Evolutionary conservation across 2,329 filamentous ascomycete species (phyloP).

Genomic region (Fusarium humuli): DNA sequence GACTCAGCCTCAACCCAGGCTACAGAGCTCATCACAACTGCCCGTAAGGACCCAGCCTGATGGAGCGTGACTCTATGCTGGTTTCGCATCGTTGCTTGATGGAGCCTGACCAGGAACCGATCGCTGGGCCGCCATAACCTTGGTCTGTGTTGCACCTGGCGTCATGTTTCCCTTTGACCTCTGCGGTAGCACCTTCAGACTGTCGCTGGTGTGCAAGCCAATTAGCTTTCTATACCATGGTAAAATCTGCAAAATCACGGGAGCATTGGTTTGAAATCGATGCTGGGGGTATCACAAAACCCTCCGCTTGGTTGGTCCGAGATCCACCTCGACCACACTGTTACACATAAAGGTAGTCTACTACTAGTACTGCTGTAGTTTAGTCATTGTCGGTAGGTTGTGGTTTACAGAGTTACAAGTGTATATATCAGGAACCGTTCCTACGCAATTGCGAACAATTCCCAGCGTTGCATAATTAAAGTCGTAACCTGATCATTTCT

Average conservation of each 20-base stretch:
- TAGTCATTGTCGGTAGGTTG: conserved; percentile 26
- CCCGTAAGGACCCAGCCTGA: conserved; percentile 22
- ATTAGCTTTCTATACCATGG: conserved; percentile 9
- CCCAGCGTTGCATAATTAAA: not conserved
- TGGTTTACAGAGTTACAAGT: conserved; percentile 6
- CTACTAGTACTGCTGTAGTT: conserved; percentile 3
- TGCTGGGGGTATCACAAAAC: not conserved
- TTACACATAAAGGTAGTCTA: conserved; percentile 16
- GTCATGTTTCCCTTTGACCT: conserved; percentile 27
- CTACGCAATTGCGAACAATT: conserved; percentile 11
- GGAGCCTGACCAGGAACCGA: conserved; percentile 27
- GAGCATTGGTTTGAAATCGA: conserved; percentile 7
- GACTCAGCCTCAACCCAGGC: conserved; percentile 20
- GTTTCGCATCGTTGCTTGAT: conserved; percentile 14
- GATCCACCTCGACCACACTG: conserved; percentile 28
- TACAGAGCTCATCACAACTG: conserved; percentile 22
- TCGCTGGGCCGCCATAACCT: conserved; percentile 13
- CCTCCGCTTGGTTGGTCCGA: conserved; percentile 25
- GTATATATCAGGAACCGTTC: conserved; percentile 1
- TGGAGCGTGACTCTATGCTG: conserved; percentile 15
- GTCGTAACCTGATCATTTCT: not conserved
- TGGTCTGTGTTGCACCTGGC: conserved; percentile 27
- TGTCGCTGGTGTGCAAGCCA: conserved; percentile 16
- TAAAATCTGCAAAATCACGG: conserved; percentile 2
- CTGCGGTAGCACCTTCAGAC: conserved; percentile 21